These are phyloP conservation scores for Calamus simplicifolius DNA, from an alignment of 176 grass and related monocot species.

Conservation along the genomic window DNA sequence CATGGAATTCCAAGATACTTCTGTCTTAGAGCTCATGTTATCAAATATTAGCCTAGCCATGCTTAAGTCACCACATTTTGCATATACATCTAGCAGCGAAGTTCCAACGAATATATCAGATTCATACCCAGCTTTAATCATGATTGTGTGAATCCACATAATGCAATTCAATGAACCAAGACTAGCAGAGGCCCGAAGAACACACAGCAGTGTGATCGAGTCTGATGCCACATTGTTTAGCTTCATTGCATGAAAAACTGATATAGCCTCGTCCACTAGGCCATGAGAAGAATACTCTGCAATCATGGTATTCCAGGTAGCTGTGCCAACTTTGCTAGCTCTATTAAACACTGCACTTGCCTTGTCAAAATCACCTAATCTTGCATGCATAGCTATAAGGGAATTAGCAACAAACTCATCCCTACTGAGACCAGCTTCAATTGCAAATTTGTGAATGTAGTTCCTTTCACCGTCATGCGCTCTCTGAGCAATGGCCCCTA, in stretches of 20 bases:
- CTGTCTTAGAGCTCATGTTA: constrained; percentile 9
- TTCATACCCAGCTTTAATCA: constrained; percentile 15
- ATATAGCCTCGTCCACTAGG: constrained; percentile 2
- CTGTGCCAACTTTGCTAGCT: constrained; percentile 1
- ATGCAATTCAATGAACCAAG: constrained; percentile 8
- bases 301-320: constrained; percentile 22
- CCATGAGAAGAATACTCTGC: constrained; percentile 3
- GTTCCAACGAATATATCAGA: constrained; percentile 8
- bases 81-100: constrained; percentile 16
- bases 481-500: constrained; percentile 18
- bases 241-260: constrained; percentile 13
- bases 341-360: constrained; percentile 9
- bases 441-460: constrained; percentile 10
- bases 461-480: constrained; percentile 10
- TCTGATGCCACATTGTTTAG: constrained; percentile 7
- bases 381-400: constrained; percentile 18
- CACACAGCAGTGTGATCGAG: constrained; percentile 5
- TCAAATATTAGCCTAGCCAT: constrained; percentile 8
- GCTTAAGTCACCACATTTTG: constrained; percentile 18
- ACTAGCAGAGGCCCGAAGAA: constrained; percentile 1
- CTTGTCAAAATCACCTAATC: constrained; percentile 15
- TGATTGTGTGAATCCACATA: constrained; percentile 2
- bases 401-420: constrained; percentile 22
- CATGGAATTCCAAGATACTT: constrained; percentile 24
- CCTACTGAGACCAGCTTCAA: constrained; percentile 5